Base-by-base conservation (phyloP, 345 rosid species). In the Sonneratia alba region DNA sequence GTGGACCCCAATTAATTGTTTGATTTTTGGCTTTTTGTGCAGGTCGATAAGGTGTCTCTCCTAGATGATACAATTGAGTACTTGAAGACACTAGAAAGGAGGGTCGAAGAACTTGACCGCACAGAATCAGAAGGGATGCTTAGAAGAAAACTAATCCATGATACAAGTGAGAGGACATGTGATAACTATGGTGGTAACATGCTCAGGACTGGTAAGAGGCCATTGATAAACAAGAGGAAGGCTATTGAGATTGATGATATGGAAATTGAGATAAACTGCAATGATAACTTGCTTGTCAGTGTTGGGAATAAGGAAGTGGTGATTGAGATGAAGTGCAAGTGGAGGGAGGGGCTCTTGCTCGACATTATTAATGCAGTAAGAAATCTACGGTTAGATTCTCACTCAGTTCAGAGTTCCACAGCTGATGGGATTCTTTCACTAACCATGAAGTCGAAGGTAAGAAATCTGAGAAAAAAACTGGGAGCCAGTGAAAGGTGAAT, bases 51-150 rank as follows among this genome's bases (percentile, higher is more conserved):
- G 74, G 86, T 89, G 47, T 87, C 97, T 0, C 84, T 92, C 76
- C 86, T 96, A 72, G 99, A 96, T 56, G 89, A 84, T 69, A 88
- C 99, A 3, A 95, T 95, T 40, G 82, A 76, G 69, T 92, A 95
- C 81, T 78, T 95, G 53, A 87, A 87, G 79, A 85, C 83, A 76
- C 85, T 95, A 0, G 90, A 82, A 73, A 89, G 76, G 76, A 86
- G 82, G 66, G 91, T 92, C 49, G 81, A 79, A 69, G 89, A 89
- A 69, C 37, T 92, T 71, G 91, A 89, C 77, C 79, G 87, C 15
- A 73, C 77, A 0, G 90, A 83, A 16, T 72, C 53, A 21, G 93
- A 82, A 62, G 80, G 56, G 18, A 78, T 80, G 66, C 77, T 75
- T n/a, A 86, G 76, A 75, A 78, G 80, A 82, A 88, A 81, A 71